Evolutionary conservation across 2,329 filamentous ascomycete genomes (phyloP).

Genomic region (Aspergillus novofumigatus): DNA sequence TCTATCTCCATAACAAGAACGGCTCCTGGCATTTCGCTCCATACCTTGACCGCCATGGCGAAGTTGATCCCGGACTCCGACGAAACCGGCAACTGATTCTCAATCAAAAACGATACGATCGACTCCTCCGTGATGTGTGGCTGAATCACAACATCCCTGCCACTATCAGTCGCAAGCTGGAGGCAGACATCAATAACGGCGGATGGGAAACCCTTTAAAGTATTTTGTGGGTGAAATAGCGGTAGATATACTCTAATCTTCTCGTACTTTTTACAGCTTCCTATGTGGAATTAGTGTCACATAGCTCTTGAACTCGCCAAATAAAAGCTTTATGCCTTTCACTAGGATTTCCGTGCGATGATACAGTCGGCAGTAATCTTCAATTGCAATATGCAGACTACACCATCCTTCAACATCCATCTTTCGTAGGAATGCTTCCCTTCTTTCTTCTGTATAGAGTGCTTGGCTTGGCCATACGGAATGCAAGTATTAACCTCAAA

Average conservation of each 20-base stretch:
- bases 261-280: background rate
- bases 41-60: constrained; percentile 93
- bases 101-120: constrained; percentile 91
- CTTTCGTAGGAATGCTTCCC: background rate
- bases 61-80: constrained; percentile 85
- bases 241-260: constrained; percentile 1
- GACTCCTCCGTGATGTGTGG: constrained; percentile 79
- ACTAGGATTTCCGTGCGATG: background rate
- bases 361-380: background rate
- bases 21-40: constrained; percentile 85
- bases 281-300: background rate
- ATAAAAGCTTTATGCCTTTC: background rate
- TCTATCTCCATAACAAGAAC: constrained; percentile 76
- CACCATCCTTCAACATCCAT: background rate
- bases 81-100: constrained; percentile 86
- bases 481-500: background rate
- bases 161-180: constrained; percentile 81
- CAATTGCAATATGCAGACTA: background rate
- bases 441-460: background rate
- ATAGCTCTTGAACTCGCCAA: background rate
- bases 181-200: constrained; percentile 94
- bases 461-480: background rate
- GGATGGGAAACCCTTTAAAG: constrained; percentile 74
- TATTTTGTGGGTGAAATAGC: background rate
- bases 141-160: constrained; percentile 82